Conservation (phyloP, 768 basidiomycete genomes). For the Rhizopogon rudus region DNA sequence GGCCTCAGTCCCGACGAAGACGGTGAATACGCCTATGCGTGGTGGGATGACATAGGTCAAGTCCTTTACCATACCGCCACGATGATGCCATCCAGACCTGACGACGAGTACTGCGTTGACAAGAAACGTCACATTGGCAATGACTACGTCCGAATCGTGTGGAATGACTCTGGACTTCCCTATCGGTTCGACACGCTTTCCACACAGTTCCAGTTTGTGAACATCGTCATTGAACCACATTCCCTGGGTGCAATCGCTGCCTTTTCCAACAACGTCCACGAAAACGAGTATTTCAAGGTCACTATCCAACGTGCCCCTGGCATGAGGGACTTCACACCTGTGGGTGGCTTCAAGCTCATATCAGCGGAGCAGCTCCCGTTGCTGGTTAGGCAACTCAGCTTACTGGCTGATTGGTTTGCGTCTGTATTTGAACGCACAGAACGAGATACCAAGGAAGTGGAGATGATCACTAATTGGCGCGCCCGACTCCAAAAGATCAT, state of each 20-base stretch:
- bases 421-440: slow-evolving; percentile 75
- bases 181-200: slow-evolving; percentile 90
- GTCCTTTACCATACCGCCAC: slow-evolving; percentile 95
- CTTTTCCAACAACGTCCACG: slow-evolving; percentile 77
- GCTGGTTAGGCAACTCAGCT: slow-evolving; percentile 83
- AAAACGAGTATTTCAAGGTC: slow-evolving; percentile 96
- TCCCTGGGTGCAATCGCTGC: slow-evolving; percentile 80
- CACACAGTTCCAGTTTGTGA: slow-evolving; percentile 95
- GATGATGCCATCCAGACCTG: slow-evolving; percentile 81
- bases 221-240: slow-evolving; percentile 95
- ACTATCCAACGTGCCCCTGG: slow-evolving; percentile 82
- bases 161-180: slow-evolving; percentile 91
- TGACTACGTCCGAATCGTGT: slow-evolving; percentile 92
- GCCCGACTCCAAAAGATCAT: slow-evolving; percentile 74
- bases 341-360: slow-evolving; percentile 92
- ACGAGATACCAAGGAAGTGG: slow-evolving; percentile 61
- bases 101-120: slow-evolving; percentile 68
- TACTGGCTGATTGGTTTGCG: slow-evolving; percentile 88
- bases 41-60: slow-evolving; percentile 98
- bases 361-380: slow-evolving; percentile 82
- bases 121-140: slow-evolving; percentile 98
- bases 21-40: slow-evolving; percentile 96
- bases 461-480: slow-evolving; percentile 89
- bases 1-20: slow-evolving; percentile 89
- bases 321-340: slow-evolving; percentile 92